phyloP scores from a whole-genome alignment of 257 asterid genomes.

The Nicotiana noctiflora region DNA sequence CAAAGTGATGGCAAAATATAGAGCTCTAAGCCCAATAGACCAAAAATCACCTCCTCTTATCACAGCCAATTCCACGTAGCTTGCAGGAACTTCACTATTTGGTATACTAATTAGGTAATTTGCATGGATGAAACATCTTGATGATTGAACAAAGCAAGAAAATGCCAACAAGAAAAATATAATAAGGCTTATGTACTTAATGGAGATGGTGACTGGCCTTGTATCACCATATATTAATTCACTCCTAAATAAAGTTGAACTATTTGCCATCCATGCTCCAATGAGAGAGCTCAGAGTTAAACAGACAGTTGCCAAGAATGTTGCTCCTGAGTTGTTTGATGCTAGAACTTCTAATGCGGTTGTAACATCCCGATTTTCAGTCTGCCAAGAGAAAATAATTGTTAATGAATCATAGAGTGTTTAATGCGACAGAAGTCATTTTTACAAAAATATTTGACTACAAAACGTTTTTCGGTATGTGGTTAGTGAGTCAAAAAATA shows the following conservation, averaged over 20 bases:
- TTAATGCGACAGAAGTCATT: background rate
- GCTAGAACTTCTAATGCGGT: conserved; percentile 22
- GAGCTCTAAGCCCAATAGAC: conserved; percentile 42
- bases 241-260: conserved; percentile 16
- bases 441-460: background rate
- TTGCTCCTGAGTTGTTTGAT: conserved; percentile 28
- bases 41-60: conserved; percentile 43
- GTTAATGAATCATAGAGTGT: background rate
- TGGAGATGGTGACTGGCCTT: conserved; percentile 18
- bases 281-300: conserved; percentile 42
- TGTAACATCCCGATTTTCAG: background rate
- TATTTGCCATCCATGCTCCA: conserved; percentile 51
- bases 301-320: conserved; percentile 40
- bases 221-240: conserved; percentile 37
- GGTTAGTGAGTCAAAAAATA: background rate
- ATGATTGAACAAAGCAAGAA: conserved; percentile 37
- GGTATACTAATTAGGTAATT: conserved; percentile 50
- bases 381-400: background rate
- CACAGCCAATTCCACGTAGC: conserved; percentile 31
- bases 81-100: conserved; percentile 30
- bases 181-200: conserved; percentile 30
- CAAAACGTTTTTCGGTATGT: background rate
- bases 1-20: conserved; percentile 44
- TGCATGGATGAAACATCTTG: conserved; percentile 36
- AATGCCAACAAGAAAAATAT: conserved; percentile 42